Evolutionary conservation across 306 rosid species (phyloP).

Genomic region (Sechiopsis laciniata): DNA sequence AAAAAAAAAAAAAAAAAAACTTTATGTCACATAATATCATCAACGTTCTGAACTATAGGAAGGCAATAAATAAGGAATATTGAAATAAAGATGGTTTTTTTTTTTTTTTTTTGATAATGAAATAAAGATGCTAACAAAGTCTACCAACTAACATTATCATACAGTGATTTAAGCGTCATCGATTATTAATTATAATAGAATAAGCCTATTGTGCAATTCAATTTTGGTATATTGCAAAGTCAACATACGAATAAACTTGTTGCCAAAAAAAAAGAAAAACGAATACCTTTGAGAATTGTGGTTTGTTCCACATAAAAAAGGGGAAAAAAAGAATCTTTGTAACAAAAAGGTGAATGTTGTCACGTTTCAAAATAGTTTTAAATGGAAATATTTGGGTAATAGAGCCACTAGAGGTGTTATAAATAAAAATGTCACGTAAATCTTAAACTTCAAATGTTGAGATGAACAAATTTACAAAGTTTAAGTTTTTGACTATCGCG

Average conservation of each 20-base stretch:
- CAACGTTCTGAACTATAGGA: too few species aligned
- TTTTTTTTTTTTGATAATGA: too few species aligned
- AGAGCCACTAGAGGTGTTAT: too few species aligned
- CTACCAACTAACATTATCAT: background rate
- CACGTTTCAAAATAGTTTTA: background rate
- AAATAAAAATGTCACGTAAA: too few species aligned
- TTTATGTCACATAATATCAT: too few species aligned
- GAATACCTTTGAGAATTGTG: background rate
- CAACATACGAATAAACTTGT: background rate
- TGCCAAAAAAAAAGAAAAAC: too few species aligned
- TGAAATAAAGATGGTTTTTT: background rate
- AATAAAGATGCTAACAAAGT: background rate
- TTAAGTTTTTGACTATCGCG: too few species aligned
- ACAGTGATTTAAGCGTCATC: background rate
- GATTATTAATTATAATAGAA: background rate
- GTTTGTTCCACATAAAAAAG: background rate
- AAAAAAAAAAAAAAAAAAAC: too few species aligned
- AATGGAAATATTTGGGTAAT: too few species aligned
- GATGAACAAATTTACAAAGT: too few species aligned
- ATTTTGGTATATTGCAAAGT: slow-evolving; percentile 9
- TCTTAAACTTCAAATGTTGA: too few species aligned
- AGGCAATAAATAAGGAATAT: background rate
- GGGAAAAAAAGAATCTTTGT: background rate
- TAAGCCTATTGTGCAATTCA: background rate
- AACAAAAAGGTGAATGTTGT: background rate